Evolutionary conservation across 2,329 filamentous ascomycete genomes (phyloP).

Genomic region (Trichoderma breve): DNA sequence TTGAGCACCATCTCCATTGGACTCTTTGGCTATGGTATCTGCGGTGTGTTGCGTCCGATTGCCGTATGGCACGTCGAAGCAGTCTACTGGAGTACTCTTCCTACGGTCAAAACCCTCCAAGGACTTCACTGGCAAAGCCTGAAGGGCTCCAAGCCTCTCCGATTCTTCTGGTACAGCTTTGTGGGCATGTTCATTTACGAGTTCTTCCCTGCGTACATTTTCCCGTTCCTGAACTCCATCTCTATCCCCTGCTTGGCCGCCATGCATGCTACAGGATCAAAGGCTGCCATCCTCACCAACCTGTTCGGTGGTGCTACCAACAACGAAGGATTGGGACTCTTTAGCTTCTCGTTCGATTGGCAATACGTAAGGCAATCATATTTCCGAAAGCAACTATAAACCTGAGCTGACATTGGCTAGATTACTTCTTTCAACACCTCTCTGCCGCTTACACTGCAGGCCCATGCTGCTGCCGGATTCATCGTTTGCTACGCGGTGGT

Average conservation of each 20-base stretch:
- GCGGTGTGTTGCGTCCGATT: slow-evolving; percentile 52
- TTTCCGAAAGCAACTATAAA: neutral
- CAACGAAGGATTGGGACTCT: slow-evolving; percentile 52
- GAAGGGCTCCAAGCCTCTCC: slow-evolving; percentile 49
- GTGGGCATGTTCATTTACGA: slow-evolving; percentile 50
- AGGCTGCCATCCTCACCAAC: slow-evolving; percentile 43
- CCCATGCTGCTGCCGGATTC: slow-evolving; percentile 46
- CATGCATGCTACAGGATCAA: slow-evolving; percentile 49
- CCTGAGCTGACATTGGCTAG: neutral
- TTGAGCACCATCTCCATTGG: slow-evolving; percentile 52
- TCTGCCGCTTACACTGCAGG: slow-evolving; percentile 51
- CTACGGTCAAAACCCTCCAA: slow-evolving; percentile 53
- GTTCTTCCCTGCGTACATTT: slow-evolving; percentile 55
- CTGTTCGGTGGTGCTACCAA: slow-evolving; percentile 52
- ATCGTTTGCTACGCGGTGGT: slow-evolving; percentile 49
- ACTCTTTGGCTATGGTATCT: slow-evolving; percentile 54
- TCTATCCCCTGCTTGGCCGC: slow-evolving; percentile 55
- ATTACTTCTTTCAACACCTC: slow-evolving; percentile 54
- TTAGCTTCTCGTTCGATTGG: slow-evolving; percentile 53
- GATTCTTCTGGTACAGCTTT: slow-evolving; percentile 53
- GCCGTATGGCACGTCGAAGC: slow-evolving; percentile 55
- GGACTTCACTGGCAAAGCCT: slow-evolving; percentile 53
- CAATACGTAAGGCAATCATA: slow-evolving; percentile 36
- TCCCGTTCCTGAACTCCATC: slow-evolving; percentile 53
- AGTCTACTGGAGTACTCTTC: slow-evolving; percentile 55